Base-by-base conservation (phyloP, 257 asterid species). In the Mitragyna speciosa region DNA sequence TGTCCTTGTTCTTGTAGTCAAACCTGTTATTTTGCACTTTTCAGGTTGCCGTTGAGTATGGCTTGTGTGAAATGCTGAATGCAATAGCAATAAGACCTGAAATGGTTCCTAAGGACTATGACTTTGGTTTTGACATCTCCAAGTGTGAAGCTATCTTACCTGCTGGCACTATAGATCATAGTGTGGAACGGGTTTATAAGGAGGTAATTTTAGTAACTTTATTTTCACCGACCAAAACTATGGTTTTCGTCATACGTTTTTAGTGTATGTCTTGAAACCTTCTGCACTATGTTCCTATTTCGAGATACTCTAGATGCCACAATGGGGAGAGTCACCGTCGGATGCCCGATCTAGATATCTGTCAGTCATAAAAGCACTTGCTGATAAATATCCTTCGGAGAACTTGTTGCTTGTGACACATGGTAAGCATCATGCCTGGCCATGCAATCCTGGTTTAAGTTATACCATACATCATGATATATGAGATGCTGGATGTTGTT, bases 391-490 rank as follows among this genome's bases (percentile, higher is more conserved):
- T 78, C 98, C 97, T 73, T 82, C 91, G 0, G 97, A 95, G 83
- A 93, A 93, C 92, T 84, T 95, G 85, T 88, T 93, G 90, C 80
- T 95, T 49, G 96, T 93, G 48, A 92, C 98, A 63, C 99, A 95
- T 72, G 99, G 99, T 93, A 80, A 86, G 89, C 67, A 48, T 82
- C 56, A 33, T 70, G 76, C 77, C 58, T 39, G 12, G 47, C 63
- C 74, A 39, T 48, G 63, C 59, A 33, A 19, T 54, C 81, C 78
- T 39, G 51, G 6, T 80, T 47, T 36, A 54, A 24, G 20, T 63
- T 36, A 1, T 24, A 58, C 70, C 39, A 33, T 72, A 14, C 56
- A 31, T 16, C 30, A 52, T 31, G n/a, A 28, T 9, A 59, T 31
- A 26, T 47, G 3, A 5, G 30, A 17, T 2, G 19, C 2, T 54